Evolutionary conservation across 208 protist species (phyloP), one percentile per base, ranked within the genome.

Genomic region (Trypanosoma avium): DNA sequence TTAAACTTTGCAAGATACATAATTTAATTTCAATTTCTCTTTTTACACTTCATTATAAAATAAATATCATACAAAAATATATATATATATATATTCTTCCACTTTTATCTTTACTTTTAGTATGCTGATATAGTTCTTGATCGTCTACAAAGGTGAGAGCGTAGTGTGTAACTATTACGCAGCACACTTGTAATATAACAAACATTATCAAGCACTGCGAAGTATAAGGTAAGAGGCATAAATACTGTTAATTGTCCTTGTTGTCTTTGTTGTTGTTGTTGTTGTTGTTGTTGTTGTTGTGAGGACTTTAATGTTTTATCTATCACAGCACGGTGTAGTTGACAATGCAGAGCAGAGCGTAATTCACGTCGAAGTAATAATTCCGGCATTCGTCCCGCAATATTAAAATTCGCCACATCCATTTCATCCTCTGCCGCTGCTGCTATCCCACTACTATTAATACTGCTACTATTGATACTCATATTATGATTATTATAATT

Each of bases 171-270:
- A 52, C 79, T 70, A 40, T 75, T 68, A 15, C 77, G 86, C 33
- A 93, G 65, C 4, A 79, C 54, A 56, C 82, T 81, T 9, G 83
- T 81, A 29, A 90, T 49, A 47, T 81, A 86, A 65, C 86, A 93
- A 7, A 78, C 72, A 60, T 93, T 93, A 59, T 90, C 73, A 27
- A 90, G 50, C 13, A 90, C 75, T 10, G 70, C 58, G 15, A 49
- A 46, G 35, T 74, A 73, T 17, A 67, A 70, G 30, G 43, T 45
- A 0, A 62, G 27, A 0, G 73, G 59, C 19, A 93, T 61, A 61
- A 93, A 85, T 6, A 38, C 36, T 8, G 77, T 45, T n/a, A 50
- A 55, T 19, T 30, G 33, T 45, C 43, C 1, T 10, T 2, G 13
- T 10, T 46, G 24, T 32, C 2, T 8, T 38, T 27, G 2, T 60